phyloP scores from a whole-genome alignment of 1,139 yeast genomes.

The Geotrichum cucujoidarum region DNA sequence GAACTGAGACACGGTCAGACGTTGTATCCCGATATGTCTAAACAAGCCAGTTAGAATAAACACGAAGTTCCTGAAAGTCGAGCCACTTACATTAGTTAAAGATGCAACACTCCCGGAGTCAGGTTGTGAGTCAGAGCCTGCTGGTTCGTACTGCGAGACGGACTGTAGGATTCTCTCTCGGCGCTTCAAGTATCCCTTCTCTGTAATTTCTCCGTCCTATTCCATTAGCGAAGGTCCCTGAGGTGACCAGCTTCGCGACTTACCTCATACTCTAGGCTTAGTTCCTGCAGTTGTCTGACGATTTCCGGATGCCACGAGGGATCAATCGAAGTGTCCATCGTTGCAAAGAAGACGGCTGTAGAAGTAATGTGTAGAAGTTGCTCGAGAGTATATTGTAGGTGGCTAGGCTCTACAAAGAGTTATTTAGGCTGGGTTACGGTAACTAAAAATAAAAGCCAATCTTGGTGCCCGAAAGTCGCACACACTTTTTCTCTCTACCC shows the following conservation, averaged over 20 bases:
- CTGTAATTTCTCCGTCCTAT: conserved; percentile 61
- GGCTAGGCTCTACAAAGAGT: neutral
- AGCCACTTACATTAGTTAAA: neutral
- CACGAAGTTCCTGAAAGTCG: too few species aligned
- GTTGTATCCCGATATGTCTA: conserved; percentile 12
- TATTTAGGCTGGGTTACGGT: too few species aligned
- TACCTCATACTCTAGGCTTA: conserved; percentile 45
- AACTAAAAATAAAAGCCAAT: too few species aligned
- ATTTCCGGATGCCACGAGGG: conserved; percentile 37
- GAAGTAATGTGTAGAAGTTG: neutral
- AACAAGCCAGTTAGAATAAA: neutral
- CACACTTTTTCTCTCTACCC: too few species aligned
- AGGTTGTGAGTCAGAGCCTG: neutral
- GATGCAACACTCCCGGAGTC: conserved; percentile 10
- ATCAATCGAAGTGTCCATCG: conserved; percentile 44
- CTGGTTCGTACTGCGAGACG: conserved; percentile 19
- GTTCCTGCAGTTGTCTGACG: conserved; percentile 40
- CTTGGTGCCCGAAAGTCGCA: too few species aligned
- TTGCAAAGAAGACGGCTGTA: neutral
- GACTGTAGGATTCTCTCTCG: conserved; percentile 44
- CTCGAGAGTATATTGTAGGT: neutral
- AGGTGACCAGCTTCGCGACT: conserved; percentile 15
- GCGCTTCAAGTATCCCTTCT: conserved; percentile 60
- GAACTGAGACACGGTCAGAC: conserved; percentile 14
- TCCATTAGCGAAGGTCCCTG: neutral